Percentiles rank a stretch among this genome's conserved stretches.
These are phyloP conservation scores for Pezicula carpinea DNA, from an alignment of 2,329 filamentous ascomycete species.

Conservation along the genomic window DNA sequence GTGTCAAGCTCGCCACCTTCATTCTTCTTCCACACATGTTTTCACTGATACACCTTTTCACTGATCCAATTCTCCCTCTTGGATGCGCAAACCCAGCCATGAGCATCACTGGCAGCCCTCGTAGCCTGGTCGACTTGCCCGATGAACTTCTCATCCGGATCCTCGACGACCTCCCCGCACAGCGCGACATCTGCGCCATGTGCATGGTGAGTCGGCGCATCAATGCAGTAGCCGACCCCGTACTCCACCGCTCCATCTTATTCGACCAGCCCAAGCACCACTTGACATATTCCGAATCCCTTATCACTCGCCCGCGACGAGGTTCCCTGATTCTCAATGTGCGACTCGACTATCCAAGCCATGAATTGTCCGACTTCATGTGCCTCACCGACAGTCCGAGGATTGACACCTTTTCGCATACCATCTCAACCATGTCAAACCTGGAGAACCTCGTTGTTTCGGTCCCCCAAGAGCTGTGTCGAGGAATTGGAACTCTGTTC, in stretches of 20 bases:
- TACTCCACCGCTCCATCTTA: constrained; percentile 42
- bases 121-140: constrained; percentile 26
- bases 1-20: too few species aligned
- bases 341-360: constrained; percentile 40
- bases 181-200: constrained; percentile 38
- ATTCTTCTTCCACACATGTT: too few species aligned
- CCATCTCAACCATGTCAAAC: constrained; percentile 46
- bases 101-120: not conserved
- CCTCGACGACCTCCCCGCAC: constrained; percentile 33
- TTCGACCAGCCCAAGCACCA: constrained; percentile 44
- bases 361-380: constrained; percentile 37
- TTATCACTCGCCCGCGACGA: constrained; percentile 39
- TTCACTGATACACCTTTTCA: too few species aligned
- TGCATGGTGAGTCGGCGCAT: constrained; percentile 38
- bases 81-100: too few species aligned
- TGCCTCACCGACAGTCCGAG: constrained; percentile 33
- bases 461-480: constrained; percentile 38
- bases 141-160: constrained; percentile 37
- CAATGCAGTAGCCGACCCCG: constrained; percentile 40
- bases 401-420: constrained; percentile 40
- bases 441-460: constrained; percentile 41
- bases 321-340: constrained; percentile 43
- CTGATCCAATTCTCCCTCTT: too few species aligned
- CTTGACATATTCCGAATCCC: constrained; percentile 43
- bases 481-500: constrained; percentile 44